Base-by-base conservation (phyloP, 1,284 basidiomycete genomes). In the Grifola frondosa region DNA sequence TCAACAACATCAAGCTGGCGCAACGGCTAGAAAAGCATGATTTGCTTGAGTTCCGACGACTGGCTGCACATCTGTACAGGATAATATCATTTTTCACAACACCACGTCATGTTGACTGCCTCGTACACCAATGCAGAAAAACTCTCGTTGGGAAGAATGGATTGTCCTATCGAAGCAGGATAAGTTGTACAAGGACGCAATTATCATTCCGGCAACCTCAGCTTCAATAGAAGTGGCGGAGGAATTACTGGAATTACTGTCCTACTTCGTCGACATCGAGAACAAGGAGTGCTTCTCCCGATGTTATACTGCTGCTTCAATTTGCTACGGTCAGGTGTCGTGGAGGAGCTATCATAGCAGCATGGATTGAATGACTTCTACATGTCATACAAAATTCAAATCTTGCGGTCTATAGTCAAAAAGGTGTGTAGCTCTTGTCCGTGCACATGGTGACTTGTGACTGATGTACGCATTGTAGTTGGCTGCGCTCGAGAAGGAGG, bases 281-380 rank as follows among this genome's bases (percentile, higher is more conserved):
- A 96, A 95, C 77, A 95, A 93, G 70, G 96, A 98, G 66, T 95
- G 91, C 66, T 97, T 96, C 66, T 85, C 92, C 0, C 91, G 2
- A 75, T 88, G 57, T 78, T 97, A 24, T 97, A 83, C 58, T 79
- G 90, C 25, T 95, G 91, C 71, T 98, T 94, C 70, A 94, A 98
- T 65, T 74, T 97, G 11, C 70, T 98, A 39, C 81, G 90, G 30
- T 78, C 91, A 2, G 96, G 98, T 63, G 71, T 94, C 43, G 91
- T 97, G 26, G 89, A 94, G 66, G 95, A 97, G 67, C 70, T 96
- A 29, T 90, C 88, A 51, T 98, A 96, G 96, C 84, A 91, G 61
- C 85, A 96, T 55, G 94, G 85, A 13, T 74, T 99, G 33, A 89
- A 88, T 58, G 96, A 99, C 68, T 97, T 95, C 70, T 89, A 88